A percentile compares a stretch with the other conserved stretches of the same genome.
Evolutionary conservation across 208 protist species (phyloP).

Genomic region (Naegleria gruberi): DNA sequence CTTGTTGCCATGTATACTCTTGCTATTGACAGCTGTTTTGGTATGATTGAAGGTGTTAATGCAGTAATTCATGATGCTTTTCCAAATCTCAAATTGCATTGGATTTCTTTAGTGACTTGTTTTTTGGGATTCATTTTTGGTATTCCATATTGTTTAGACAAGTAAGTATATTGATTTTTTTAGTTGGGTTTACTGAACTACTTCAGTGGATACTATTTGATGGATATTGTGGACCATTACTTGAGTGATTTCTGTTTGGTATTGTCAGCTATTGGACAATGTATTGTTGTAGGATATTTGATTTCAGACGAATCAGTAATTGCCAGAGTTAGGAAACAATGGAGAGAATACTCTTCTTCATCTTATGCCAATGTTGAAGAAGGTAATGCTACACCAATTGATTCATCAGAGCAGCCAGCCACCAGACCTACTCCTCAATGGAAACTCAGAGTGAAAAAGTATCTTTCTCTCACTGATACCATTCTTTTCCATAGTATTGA

Average conservation of each 20-base stretch:
- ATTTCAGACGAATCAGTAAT: neutral
- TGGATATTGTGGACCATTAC: slow-evolving; percentile 15
- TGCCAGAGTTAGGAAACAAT: neutral
- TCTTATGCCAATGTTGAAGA: neutral
- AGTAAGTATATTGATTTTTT: neutral
- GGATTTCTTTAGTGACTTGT: neutral
- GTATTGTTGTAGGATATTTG: neutral
- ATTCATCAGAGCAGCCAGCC: neutral
- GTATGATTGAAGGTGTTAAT: neutral
- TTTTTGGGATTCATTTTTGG: neutral
- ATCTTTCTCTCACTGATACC: neutral
- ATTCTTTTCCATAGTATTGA: neutral
- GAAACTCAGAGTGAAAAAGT: neutral
- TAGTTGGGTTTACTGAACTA: too few relatives aligned
- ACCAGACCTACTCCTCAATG: neutral
- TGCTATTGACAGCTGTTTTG: neutral
- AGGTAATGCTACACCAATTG: neutral
- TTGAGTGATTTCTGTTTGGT: neutral
- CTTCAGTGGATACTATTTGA: slow-evolving; percentile 11
- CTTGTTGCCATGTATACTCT: neutral
- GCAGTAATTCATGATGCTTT: slow-evolving; percentile 15
- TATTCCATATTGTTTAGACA: neutral
- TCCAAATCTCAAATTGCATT: neutral
- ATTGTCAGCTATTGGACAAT: neutral
- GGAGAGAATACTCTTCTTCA: too few relatives aligned